These are phyloP conservation scores for Chaetomium cochliodes DNA, from an alignment of 495 filamentous ascomycete genomes.

Conservation along the genomic window DNA sequence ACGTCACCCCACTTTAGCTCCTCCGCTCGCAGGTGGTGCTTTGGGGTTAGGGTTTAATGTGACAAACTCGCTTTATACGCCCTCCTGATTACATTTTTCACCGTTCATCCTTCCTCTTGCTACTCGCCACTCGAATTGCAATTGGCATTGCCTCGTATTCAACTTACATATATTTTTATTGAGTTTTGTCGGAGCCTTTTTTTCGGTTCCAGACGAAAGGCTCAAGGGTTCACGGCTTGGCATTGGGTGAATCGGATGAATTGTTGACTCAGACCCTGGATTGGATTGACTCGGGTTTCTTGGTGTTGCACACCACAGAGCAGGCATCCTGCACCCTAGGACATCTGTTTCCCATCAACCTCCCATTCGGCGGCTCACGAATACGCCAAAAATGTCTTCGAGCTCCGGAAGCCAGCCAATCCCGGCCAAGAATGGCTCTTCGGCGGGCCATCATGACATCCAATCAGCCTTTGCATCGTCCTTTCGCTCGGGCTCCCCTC, in stretches of 20 bases:
- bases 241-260: no score
- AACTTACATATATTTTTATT: neutral
- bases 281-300: no score
- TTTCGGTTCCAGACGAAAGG: neutral
- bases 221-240: no score
- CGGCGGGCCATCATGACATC: constrained; percentile 10
- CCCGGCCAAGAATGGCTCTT: constrained; percentile 14
- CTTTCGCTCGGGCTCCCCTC: constrained; percentile 57
- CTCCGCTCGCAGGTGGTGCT: neutral
- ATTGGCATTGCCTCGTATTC: neutral
- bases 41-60: neutral
- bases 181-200: neutral
- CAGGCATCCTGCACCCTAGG: neutral
- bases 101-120: neutral
- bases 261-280: no score
- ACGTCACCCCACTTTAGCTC: neutral
- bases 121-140: neutral
- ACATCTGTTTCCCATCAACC: neutral
- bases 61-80: neutral
- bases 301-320: neutral
- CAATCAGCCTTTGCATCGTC: constrained; percentile 34
- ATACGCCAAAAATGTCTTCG: constrained; percentile 13
- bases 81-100: neutral
- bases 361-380: neutral
- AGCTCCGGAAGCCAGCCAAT: constrained; percentile 20